Conservation (phyloP, 495 filamentous ascomycete genomes). For the Geoglossum glabrum region DNA sequence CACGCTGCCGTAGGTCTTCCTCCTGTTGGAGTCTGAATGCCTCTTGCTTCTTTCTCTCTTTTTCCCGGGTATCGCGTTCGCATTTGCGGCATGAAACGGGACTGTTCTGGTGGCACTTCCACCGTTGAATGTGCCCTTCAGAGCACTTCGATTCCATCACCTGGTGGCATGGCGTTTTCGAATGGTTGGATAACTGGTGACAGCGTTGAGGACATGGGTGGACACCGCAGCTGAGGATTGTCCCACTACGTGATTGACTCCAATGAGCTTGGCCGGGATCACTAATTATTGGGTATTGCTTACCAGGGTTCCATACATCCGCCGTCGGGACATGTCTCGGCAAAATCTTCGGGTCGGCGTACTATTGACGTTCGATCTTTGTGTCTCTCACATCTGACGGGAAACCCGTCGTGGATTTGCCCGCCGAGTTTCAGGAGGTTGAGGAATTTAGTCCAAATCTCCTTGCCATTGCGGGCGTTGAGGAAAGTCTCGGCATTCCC, state of each 20-base stretch:
- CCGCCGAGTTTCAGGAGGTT: conserved; percentile 30
- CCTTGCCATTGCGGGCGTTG: conserved; percentile 35
- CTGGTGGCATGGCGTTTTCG: conserved; percentile 34
- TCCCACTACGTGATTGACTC: conserved; percentile 22
- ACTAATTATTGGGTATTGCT: conserved; percentile 6
- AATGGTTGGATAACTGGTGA: conserved; percentile 47
- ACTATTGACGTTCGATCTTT: conserved; percentile 28
- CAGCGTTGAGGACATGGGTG: conserved; percentile 43
- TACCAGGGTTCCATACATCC: conserved; percentile 52
- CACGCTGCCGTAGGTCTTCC: conserved; percentile 26
- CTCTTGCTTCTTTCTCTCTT: conserved; percentile 23
- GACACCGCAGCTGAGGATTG: conserved; percentile 35
- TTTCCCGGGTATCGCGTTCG: conserved; percentile 27
- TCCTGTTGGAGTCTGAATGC: conserved; percentile 35
- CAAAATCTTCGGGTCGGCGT: conserved; percentile 32
- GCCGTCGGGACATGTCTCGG: conserved; percentile 43
- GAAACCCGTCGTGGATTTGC: conserved; percentile 49
- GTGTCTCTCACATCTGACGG: conserved; percentile 48
- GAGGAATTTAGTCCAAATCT: conserved; percentile 38
- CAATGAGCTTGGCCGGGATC: background rate
- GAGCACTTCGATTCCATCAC: conserved; percentile 29
- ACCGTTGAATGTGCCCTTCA: conserved; percentile 26
- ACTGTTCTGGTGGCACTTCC: conserved; percentile 18
- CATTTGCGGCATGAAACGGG: conserved; percentile 26
- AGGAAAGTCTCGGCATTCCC: conserved; percentile 52